Percentiles rank a stretch among this genome's conserved stretches.
Evolutionary conservation across 371 early-diverging fungal species (phyloP).

Genomic region (Rhizopus arrhizus): DNA sequence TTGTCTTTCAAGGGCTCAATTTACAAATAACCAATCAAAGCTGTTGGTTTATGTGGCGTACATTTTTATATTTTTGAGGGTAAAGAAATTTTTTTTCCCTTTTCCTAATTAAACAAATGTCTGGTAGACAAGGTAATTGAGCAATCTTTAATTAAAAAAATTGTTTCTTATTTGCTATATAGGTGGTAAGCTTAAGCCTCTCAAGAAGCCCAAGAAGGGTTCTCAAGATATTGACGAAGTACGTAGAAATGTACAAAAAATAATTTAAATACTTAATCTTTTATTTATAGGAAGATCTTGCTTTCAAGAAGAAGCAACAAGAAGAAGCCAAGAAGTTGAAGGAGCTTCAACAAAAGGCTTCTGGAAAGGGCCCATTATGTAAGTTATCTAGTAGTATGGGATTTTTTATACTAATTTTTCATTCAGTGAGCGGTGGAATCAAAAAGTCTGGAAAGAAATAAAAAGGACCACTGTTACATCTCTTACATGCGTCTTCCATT

Average conservation of each 20-base stretch:
- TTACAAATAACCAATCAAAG: too few relatives aligned
- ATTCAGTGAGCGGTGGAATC: constrained; percentile 69
- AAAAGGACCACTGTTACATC: constrained; percentile 3
- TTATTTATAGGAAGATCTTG: constrained; percentile 60
- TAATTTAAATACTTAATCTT: background rate
- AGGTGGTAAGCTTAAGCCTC: constrained; percentile 83
- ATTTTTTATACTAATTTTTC: constrained; percentile 1
- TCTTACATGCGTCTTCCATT: too few relatives aligned
- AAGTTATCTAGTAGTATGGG: constrained; percentile 36
- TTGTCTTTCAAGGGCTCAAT: too few relatives aligned
- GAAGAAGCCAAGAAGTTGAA: constrained; percentile 84
- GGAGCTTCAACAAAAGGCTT: constrained; percentile 77
- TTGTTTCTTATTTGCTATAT: background rate
- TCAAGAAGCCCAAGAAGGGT: constrained; percentile 79
- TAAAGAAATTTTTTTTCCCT: background rate
- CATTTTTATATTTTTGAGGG: background rate
- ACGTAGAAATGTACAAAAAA: background rate
- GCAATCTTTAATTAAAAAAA: background rate
- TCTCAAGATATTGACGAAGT: constrained; percentile 63
- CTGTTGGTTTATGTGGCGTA: too few relatives aligned
- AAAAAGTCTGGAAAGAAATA: constrained; percentile 84
- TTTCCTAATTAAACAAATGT: constrained; percentile 41
- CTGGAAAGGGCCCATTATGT: constrained; percentile 78
- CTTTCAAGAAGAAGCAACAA: constrained; percentile 81
- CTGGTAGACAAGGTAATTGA: constrained; percentile 61